Evolutionary conservation across 2,329 filamentous ascomycete genomes (phyloP).

Genomic region (Aureobasidium pullulans): DNA sequence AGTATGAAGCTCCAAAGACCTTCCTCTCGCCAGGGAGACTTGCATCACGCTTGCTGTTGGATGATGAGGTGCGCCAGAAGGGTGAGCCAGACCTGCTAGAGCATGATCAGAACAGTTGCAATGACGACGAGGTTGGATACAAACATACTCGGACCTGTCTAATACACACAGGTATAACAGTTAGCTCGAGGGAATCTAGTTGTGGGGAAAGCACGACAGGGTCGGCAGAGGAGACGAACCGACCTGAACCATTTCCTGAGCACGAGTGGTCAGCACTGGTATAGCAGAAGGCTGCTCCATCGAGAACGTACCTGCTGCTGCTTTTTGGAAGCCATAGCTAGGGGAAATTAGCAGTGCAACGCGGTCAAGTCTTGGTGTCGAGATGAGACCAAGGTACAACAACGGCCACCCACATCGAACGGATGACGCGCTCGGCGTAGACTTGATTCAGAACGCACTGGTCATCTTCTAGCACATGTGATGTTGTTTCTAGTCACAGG

Average conservation of each 20-base stretch:
- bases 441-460: neutral
- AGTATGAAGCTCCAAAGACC: constrained; percentile 91
- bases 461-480: no score
- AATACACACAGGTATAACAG: constrained; percentile 13
- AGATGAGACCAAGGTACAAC: constrained; percentile 5
- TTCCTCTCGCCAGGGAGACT: constrained; percentile 57
- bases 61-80: constrained; percentile 66
- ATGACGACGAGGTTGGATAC: neutral
- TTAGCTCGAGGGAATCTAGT: constrained; percentile 11
- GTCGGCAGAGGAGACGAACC: constrained; percentile 57
- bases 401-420: constrained; percentile 4
- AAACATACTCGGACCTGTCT: constrained; percentile 30
- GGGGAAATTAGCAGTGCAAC: neutral
- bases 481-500: no score
- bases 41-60: constrained; percentile 46
- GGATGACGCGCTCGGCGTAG: constrained; percentile 3
- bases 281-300: neutral
- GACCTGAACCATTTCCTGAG: constrained; percentile 98
- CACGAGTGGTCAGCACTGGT: constrained; percentile 21
- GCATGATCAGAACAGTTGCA: neutral
- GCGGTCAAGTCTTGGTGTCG: neutral
- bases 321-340: constrained; percentile 38
- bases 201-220: constrained; percentile 7
- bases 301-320: constrained; percentile 26
- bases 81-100: constrained; percentile 68